These are phyloP conservation scores for Gnaphalium uliginosum DNA, from an alignment of 129 eudicot genomes.

Conservation along the genomic window DNA sequence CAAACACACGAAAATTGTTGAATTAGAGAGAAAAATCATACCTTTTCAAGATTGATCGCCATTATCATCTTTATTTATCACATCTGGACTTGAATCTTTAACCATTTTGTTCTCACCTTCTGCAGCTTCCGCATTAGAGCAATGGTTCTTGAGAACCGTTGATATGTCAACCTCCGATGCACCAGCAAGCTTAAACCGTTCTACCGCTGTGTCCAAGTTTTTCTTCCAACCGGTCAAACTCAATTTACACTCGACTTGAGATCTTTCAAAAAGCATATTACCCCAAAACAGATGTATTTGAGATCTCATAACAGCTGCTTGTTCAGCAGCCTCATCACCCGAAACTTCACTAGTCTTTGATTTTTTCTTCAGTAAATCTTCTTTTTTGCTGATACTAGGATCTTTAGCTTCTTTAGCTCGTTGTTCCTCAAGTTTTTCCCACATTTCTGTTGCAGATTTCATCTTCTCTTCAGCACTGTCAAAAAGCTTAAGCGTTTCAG, in stretches of 20 bases:
- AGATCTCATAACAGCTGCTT: conserved; percentile 92
- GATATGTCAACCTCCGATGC: conserved; percentile 87
- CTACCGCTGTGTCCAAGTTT: conserved; percentile 76
- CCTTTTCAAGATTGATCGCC: conserved; percentile 31
- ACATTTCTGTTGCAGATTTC: conserved; percentile 90
- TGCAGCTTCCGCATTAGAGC: conserved; percentile 64
- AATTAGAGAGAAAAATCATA: conserved; percentile 17
- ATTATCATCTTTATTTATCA: conserved; percentile 27
- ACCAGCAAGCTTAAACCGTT: conserved; percentile 89
- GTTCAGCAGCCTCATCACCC: conserved; percentile 85
- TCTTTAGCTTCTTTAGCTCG: conserved; percentile 84
- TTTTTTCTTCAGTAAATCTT: conserved; percentile 62
- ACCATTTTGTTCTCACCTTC: conserved; percentile 47
- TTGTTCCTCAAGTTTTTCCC: conserved; percentile 96
- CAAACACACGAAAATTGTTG: conserved; percentile 27
- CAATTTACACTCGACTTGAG: conserved; percentile 88
- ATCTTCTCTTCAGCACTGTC: conserved; percentile 92
- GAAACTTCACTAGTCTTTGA: conserved; percentile 62
- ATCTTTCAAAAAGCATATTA: conserved; percentile 93
- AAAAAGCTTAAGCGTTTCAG: conserved; percentile 75
- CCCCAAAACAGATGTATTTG: conserved; percentile 98
- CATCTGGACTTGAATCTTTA: conserved; percentile 27
- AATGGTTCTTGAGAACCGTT: conserved; percentile 79
- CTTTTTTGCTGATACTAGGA: conserved; percentile 64
- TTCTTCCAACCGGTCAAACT: conserved; percentile 68